Percentiles rank a stretch among this genome's conserved stretches.
These are phyloP conservation scores for Stentor roeselii DNA, from an alignment of 73 alveolate species.

Conservation along the genomic window DNA sequence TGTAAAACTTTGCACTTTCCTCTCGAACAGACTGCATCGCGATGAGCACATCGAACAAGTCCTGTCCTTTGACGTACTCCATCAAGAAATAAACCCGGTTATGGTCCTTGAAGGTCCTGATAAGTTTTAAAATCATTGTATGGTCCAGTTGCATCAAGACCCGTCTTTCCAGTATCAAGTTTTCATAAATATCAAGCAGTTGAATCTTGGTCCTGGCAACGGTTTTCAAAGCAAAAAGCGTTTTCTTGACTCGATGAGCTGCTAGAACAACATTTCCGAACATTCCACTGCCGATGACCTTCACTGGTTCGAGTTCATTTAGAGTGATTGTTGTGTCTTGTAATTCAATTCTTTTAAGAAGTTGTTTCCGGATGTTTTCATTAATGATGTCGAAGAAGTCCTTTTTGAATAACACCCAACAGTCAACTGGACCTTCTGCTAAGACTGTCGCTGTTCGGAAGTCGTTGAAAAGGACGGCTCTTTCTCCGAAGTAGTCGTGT, in stretches of 20 bases:
- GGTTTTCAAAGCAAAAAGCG: slow-evolving; percentile 34
- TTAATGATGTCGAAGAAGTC: slow-evolving; percentile 34
- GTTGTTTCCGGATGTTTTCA: slow-evolving; percentile 32
- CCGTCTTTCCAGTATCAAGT: not conserved
- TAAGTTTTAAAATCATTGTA: not conserved
- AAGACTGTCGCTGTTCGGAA: slow-evolving; percentile 50
- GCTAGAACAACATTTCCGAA: slow-evolving; percentile 34
- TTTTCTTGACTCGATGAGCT: slow-evolving; percentile 35
- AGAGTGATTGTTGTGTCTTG: slow-evolving; percentile 45
- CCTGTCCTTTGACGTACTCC: slow-evolving; percentile 20
- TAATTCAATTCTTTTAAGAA: slow-evolving; percentile 39
- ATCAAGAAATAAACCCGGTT: not conserved
- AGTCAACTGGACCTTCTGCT: slow-evolving; percentile 48
- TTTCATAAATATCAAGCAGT: not conserved
- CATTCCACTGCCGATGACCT: slow-evolving; percentile 52
- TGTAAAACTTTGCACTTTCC: slow-evolving; percentile 26
- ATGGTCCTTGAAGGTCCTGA: not conserved
- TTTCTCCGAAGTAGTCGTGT: slow-evolving; percentile 66
- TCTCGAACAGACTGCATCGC: not conserved
- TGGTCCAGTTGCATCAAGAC: not conserved
- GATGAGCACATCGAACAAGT: not conserved
- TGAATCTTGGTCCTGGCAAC: not conserved
- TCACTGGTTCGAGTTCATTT: slow-evolving; percentile 38
- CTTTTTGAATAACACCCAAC: slow-evolving; percentile 37
- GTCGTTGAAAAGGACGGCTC: slow-evolving; percentile 47